phyloP scores from a whole-genome alignment of 2,329 filamentous ascomycete genomes.

The Xylaria sp. region DNA sequence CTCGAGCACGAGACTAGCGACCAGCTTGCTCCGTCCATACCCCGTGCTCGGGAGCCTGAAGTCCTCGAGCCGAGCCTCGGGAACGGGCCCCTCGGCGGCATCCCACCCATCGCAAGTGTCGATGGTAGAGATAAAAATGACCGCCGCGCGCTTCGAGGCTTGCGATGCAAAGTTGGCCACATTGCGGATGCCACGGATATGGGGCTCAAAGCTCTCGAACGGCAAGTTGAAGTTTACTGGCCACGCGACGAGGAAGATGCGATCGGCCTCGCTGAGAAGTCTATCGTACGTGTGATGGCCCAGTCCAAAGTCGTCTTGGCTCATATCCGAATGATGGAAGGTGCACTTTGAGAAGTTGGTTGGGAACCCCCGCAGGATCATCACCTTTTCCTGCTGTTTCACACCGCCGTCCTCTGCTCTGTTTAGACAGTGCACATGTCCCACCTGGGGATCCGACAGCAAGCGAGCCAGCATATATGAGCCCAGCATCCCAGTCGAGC shows the following conservation, averaged over 20 bases:
- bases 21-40: slow-evolving; percentile 51
- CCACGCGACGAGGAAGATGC: slow-evolving; percentile 45
- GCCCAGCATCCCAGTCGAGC: slow-evolving; percentile 47
- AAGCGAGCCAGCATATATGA: slow-evolving; percentile 47
- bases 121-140: slow-evolving; percentile 51
- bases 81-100: slow-evolving; percentile 37
- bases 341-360: slow-evolving; percentile 5
- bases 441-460: slow-evolving; percentile 33
- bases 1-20: slow-evolving; percentile 50
- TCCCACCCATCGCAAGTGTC: slow-evolving; percentile 45
- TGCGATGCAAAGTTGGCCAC: slow-evolving; percentile 39
- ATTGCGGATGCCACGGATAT: slow-evolving; percentile 46
- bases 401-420: slow-evolving; percentile 9
- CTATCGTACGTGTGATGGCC: not conserved
- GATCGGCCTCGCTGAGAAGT: not conserved
- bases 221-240: slow-evolving; percentile 46
- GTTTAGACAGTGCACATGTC: slow-evolving; percentile 22
- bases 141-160: slow-evolving; percentile 22
- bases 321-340: slow-evolving; percentile 2
- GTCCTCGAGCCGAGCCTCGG: slow-evolving; percentile 46
- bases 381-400: not conserved
- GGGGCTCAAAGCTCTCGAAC: slow-evolving; percentile 41
- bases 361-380: not conserved
- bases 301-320: slow-evolving; percentile 1
- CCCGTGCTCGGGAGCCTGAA: slow-evolving; percentile 41